phyloP scores from a whole-genome alignment of 257 asterid genomes.

The Ophiorrhiza pumila region DNA sequence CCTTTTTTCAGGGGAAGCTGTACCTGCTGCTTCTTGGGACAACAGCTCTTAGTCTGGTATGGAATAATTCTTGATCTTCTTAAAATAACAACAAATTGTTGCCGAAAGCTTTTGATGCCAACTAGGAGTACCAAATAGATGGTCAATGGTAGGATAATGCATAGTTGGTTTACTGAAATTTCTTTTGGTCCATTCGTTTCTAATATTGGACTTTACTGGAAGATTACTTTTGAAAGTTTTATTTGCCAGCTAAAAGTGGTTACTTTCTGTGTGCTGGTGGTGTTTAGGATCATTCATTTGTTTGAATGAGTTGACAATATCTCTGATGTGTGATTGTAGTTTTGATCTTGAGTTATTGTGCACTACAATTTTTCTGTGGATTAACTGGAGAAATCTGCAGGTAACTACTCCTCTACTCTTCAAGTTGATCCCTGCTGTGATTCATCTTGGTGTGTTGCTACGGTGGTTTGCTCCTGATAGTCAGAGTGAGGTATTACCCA shows the following conservation, averaged over 20 bases:
- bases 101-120: not conserved
- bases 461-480: conserved; percentile 90
- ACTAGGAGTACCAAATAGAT: not conserved
- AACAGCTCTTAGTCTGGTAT: conserved; percentile 86
- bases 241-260: not conserved
- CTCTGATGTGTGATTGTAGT: not conserved
- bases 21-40: conserved; percentile 96
- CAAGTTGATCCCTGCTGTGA: conserved; percentile 91
- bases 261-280: not conserved
- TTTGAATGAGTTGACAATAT: not conserved
- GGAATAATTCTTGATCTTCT: conserved; percentile 27
- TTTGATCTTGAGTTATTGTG: not conserved
- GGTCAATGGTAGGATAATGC: not conserved
- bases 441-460: conserved; percentile 85
- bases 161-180: not conserved
- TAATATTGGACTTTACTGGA: not conserved
- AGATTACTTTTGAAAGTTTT: not conserved
- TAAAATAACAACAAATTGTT: not conserved
- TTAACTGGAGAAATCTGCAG: conserved; percentile 35
- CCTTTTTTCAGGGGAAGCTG: conserved; percentile 63
- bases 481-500: conserved; percentile 58
- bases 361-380: not conserved
- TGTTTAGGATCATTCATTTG: not conserved
- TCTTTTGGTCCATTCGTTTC: not conserved
- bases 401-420: conserved; percentile 94